Evolutionary conservation across 78 protist species (phyloP), one percentile per base, ranked within the genome.

Genomic region (Dictyostelium capitatum): DNA sequence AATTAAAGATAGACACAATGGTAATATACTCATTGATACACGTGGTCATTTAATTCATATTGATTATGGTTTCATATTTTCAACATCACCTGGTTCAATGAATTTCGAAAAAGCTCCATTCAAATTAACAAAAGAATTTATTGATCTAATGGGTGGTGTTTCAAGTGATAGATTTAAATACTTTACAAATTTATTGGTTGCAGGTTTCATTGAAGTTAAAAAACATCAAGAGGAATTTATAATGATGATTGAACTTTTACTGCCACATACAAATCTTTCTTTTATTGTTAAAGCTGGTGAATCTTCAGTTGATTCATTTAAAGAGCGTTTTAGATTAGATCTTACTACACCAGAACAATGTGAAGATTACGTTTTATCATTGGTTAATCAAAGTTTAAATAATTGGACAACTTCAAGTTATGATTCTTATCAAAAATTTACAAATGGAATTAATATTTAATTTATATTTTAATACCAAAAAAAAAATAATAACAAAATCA

Each of bases 1-100:
- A 74, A 93, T 98, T 97, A 98, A 98, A 47, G 99, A 98, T 75
- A 50, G 95, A 64, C 98, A 96, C 46, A 96, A 96, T 43, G 98
- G 98, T 9, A 96, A 96, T 67, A 96, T 96, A 23, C 78, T 96
- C 25, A 50, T 96, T 4, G 95, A 85, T 19, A 82, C 78, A 0
- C 65, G 50, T 23, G 98, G 98, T 17, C 92, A 93, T 54, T 4
- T 96, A 11, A 93, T 96, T 10, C 98, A 96, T 83, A 96, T 96
- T 47, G 98, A 96, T 57, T 96, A 89, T 51, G 98, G 98, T 37
- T 96, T 96, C 77, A 51, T 96, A 15, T 50, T 96, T 14, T 78
- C 96, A n/a, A 93, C 79, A 4, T 47, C 83, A 15, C 97, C 97
- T 17, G 97, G 97, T 20, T 62, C 91, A 56, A 90, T 96, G 72